phyloP scores from a whole-genome alignment of 176 grass and related monocot genomes.

The Avena atlantica region DNA sequence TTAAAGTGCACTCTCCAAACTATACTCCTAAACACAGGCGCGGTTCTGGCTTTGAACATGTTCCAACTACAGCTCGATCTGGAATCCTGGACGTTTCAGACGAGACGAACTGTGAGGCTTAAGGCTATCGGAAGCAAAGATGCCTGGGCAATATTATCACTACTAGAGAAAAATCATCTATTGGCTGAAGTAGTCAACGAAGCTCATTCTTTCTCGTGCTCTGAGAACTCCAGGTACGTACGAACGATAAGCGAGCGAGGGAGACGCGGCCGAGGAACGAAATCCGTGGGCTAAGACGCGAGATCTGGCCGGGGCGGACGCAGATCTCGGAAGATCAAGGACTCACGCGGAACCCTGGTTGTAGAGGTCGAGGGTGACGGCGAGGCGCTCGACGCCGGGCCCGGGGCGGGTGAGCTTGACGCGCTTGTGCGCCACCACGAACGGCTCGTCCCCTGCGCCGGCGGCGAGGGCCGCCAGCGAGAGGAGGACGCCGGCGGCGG shows the following conservation, averaged over 20 bases:
- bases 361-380: too few relatives aligned
- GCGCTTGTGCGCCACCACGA: too few relatives aligned
- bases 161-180: not conserved
- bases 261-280: not conserved
- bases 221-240: too few relatives aligned
- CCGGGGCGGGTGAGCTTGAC: too few relatives aligned
- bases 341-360: too few relatives aligned
- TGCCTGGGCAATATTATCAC: not conserved
- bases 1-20: not conserved
- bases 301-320: not conserved
- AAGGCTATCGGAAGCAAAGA: not conserved
- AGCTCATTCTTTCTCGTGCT: too few relatives aligned
- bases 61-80: not conserved
- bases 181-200: too few relatives aligned
- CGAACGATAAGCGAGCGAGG: too few relatives aligned
- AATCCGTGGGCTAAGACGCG: not conserved
- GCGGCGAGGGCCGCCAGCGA: not conserved
- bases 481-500: not conserved
- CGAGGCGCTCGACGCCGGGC: too few relatives aligned
- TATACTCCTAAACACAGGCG: not conserved
- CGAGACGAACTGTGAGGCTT: not conserved
- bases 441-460: conserved; percentile 12
- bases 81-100: not conserved
- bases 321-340: not conserved
- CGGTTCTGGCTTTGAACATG: not conserved